Base-by-base conservation (phyloP, 1,284 basidiomycete genomes). In the Puccinia brachypodii region DNA sequence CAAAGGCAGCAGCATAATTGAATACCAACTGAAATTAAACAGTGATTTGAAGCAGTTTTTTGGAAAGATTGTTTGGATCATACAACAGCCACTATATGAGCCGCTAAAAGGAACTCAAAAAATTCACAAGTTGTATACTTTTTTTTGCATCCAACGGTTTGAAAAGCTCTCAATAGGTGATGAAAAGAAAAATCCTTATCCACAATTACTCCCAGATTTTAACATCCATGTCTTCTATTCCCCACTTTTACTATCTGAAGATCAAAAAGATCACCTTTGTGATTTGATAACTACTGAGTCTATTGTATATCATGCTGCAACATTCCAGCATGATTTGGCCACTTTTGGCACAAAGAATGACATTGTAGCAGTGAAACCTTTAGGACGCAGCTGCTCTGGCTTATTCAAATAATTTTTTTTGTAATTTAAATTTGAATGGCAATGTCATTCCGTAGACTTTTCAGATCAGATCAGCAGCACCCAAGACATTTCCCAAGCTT, bases 311-410 rank as follows among this genome's bases (percentile, higher is more conserved):
- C 76, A 79, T 71, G 47, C 56, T 36, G 44, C 76, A 33, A 3
- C 44, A 0, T 71, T 56, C 44, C 31, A 69, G 33, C 76, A 79
- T 58, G 50, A 56, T 16, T 40, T 33, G 7, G 2, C 74, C 4
- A 2, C 25, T n/a, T 78, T 69, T 69, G 47, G 33, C 36, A 78
- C 66, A 0, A 33, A 68, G 36, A 42, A 68, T 53, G 14, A n/a
- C 4, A 2, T 69, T 28, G 28, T 78, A 47, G 76, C 76, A 53
- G 66, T 78, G 16, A 78, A 78, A 42, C n/a, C 38, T 13, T 50
- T 78, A n/a, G 36, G 44, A 50, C 28, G 66, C 7, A 50, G 76
- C 40, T 64, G 31, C 3, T 60, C 74, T 38, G 68, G 42, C 4
- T 13, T 13, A 31, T 47, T 71, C 28, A 50, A 50, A 50, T 50